Evolutionary conservation across 768 basidiomycete genomes (phyloP), one percentile per base, ranked within the genome.

Genomic region (Rhizopogon sp.): DNA sequence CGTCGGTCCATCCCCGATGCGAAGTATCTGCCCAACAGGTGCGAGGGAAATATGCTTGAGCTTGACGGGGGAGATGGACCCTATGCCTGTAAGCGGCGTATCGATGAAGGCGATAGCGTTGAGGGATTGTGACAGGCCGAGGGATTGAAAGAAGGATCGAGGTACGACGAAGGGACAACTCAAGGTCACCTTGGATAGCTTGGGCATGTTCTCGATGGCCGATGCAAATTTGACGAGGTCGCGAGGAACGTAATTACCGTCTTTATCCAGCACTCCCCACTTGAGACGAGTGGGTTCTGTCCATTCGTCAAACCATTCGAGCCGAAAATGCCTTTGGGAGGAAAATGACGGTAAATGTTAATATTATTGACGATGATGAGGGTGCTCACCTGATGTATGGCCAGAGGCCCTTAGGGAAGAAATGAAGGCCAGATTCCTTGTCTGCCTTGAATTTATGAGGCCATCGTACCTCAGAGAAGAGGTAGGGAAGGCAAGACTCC

Each of bases 241-340:
- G 50, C 58, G n/a, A 0, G 70, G 65, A 40, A 62, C 63, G 17
- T 72, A 72, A 42, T 67, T 66, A 43, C 60, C 62, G 7, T 71
- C 66, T 46, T 66, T 70, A 60, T 70, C 70, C 31, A 69, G 55
- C 22, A 60, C 58, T 28, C 70, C 70, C 25, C 68, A 45, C 51
- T 70, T 70, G 20, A 71, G 60, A n/a, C 70, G 70, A 20, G 60
- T 65, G 1, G 70, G 71, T 33, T 71, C 70, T 31, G 70, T 70
- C 70, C 70, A 71, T 45, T 71, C 70, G 55, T 72, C 71, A 40
- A 68, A 70, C 70, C 70, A 71, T 37, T 70, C 60, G 35, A 71
- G 63, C 16, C 58, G 63, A 9, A 71, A 68, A 42, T 72, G 68
- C 52, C 70, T 71, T 16, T 13, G 20, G 1, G 41, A 31, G 20